phyloP scores from a whole-genome alignment of 2,329 filamentous ascomycete genomes.

The Fusarium sp. region DNA sequence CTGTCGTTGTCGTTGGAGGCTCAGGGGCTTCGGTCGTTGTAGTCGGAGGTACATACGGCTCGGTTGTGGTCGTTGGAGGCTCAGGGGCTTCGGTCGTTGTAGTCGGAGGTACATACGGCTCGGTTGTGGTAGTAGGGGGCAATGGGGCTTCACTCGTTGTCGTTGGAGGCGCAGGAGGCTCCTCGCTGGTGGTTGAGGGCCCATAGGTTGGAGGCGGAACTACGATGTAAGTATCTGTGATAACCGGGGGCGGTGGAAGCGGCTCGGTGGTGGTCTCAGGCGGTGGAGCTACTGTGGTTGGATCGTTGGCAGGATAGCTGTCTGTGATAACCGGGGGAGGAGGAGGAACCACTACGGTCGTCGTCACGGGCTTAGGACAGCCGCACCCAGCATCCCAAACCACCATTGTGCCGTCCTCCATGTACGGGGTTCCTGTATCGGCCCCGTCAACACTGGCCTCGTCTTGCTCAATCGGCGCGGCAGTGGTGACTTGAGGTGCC shows the following conservation, averaged over 20 bases:
- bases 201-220: conserved; percentile 1
- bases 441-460: not conserved
- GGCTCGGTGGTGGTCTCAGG: not conserved
- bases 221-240: not conserved
- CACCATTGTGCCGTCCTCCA: conserved; percentile 3
- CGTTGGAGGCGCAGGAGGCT: not conserved
- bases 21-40: not conserved
- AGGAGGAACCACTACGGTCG: not conserved
- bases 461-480: not conserved
- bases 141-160: not conserved
- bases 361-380: conserved; percentile 10
- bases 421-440: not conserved
- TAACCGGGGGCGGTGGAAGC: not conserved
- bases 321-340: not conserved
- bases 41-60: not conserved
- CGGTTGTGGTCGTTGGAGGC: not conserved
- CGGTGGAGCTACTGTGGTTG: not conserved
- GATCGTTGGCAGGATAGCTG: not conserved
- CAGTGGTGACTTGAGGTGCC: conserved; percentile 1
- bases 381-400: conserved; percentile 13
- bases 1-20: not conserved
- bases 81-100: not conserved
- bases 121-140: not conserved
- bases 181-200: not conserved
- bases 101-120: not conserved